Evolutionary conservation across 768 basidiomycete species (phyloP), one percentile per base, ranked within the genome.

Genomic region (Gloeostereum incarnatum): DNA sequence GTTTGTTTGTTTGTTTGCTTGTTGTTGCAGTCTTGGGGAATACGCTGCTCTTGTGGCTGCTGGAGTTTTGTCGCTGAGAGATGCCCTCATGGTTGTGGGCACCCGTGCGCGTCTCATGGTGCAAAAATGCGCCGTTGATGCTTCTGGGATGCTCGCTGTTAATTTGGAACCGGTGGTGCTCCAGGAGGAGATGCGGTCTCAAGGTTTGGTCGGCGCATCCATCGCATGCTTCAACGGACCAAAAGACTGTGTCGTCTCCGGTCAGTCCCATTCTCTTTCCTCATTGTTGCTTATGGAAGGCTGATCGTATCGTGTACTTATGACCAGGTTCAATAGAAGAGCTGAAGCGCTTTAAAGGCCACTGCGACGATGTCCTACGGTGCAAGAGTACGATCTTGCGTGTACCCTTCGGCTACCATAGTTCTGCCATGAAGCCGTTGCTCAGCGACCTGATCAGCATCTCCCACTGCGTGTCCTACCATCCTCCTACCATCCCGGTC

Each of bases 11-110:
- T 35, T 7, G 18, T 11, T 25, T 45, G n/a, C 31, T 32, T 13
- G 16, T 33, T 6, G 31, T 13, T 14, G n/a, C 42, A 87, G 84
- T 53, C 65, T 87, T 13, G 84, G 84, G 27, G 84, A 87, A 60
- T 86, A 82, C 39, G 75, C 75, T 6, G 83, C 79, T 7, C 66
- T 86, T 27, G 76, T 78, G 13, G 58, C 67, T n/a, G 74, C 82
- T 0, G 70, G 63, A 1, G 73, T 81, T 1, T 47, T 87, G 10
- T 61, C 65, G 0, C 56, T 85, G 13, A 59, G 70, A 43, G 72
- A 70, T 11, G 81, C 75, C 3, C 60, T 87, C 10, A 53, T 58
- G 3, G 52, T 85, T 18, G 66, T 85, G 27, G 78, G 75, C 2
- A 59, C 58, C 30, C 66, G 82, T 30, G 76, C 70, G 5, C 66